A percentile compares a stretch with the other conserved stretches of the same genome.
Evolutionary conservation across 495 filamentous ascomycete genomes (phyloP).

Genomic region (Ascodesmis nigricans): DNA sequence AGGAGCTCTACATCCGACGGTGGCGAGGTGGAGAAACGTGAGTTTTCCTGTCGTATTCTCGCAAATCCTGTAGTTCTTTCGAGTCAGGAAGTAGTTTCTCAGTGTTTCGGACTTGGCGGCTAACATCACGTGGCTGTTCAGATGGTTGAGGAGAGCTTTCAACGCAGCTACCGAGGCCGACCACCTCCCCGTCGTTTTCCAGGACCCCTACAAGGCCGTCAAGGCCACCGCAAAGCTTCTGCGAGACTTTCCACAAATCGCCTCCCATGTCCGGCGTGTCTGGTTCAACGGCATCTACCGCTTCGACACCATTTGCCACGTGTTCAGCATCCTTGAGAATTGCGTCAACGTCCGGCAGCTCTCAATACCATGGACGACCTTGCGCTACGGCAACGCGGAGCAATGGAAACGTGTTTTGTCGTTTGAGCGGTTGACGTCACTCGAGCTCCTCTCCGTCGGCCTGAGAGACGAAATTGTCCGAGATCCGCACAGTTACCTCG

Average conservation of each 20-base stretch:
- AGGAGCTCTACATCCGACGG: slow-evolving; percentile 28
- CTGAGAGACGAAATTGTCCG: slow-evolving; percentile 22
- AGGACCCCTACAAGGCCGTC: slow-evolving; percentile 30
- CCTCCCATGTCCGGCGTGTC: slow-evolving; percentile 28
- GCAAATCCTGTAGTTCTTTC: neutral
- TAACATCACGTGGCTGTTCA: slow-evolving; percentile 1
- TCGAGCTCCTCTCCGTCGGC: slow-evolving; percentile 30
- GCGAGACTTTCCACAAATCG: slow-evolving; percentile 24
- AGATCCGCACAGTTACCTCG: slow-evolving; percentile 15
- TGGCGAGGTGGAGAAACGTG: slow-evolving; percentile 32
- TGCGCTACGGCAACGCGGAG: slow-evolving; percentile 25
- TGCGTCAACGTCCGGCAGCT: slow-evolving; percentile 26
- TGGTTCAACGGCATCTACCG: slow-evolving; percentile 35
- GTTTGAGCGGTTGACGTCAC: slow-evolving; percentile 23
- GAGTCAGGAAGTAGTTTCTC: neutral
- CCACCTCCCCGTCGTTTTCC: slow-evolving; percentile 28
- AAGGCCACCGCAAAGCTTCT: slow-evolving; percentile 28
- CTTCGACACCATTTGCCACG: slow-evolving; percentile 26
- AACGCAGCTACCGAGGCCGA: slow-evolving; percentile 22
- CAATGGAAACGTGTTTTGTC: slow-evolving; percentile 27
- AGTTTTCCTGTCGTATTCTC: slow-evolving; percentile 2
- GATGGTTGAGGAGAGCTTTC: slow-evolving; percentile 23
- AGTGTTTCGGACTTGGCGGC: slow-evolving; percentile 2
- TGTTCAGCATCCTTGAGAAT: slow-evolving; percentile 26
- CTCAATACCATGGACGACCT: slow-evolving; percentile 31